Conservation (phyloP, 345 rosid species). For the Cardamine resedifolia region DNA sequence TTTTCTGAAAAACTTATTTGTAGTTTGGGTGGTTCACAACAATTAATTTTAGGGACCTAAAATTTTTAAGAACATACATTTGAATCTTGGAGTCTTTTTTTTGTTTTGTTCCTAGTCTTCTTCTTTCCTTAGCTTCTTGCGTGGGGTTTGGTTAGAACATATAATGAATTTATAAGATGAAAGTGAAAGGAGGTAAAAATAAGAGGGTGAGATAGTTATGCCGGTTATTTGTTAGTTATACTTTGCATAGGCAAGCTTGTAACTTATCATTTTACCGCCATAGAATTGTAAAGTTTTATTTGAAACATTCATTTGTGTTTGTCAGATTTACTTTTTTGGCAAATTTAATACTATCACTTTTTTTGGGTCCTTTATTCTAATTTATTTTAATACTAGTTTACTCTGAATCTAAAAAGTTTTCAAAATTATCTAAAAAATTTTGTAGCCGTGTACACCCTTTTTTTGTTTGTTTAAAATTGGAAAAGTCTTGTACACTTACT, state of each 20-base stretch:
- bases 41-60: conserved; percentile 23
- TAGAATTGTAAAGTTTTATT: conserved; percentile 10
- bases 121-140: not conserved
- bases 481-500: not conserved
- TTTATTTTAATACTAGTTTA: too few relatives aligned
- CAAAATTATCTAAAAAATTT: too few relatives aligned
- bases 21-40: conserved; percentile 9
- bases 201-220: conserved; percentile 6
- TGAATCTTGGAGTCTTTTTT: not conserved
- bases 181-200: not conserved
- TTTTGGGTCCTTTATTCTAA: too few relatives aligned
- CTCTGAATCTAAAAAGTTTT: too few relatives aligned
- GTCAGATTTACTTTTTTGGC: not conserved
- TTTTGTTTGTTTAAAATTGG: too few relatives aligned
- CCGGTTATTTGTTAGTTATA: not conserved
- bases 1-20: not conserved
- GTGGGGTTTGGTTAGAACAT: conserved; percentile 27
- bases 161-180: conserved; percentile 8
- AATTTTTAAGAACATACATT: not conserved
- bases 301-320: conserved; percentile 12
- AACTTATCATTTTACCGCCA: conserved; percentile 33
- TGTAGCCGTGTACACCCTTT: not conserved
- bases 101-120: not conserved
- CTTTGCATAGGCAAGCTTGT: not conserved
- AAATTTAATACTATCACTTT: not conserved